phyloP scores from a whole-genome alignment of 2,329 filamentous ascomycete genomes.

The Diaporthe batatas region DNA sequence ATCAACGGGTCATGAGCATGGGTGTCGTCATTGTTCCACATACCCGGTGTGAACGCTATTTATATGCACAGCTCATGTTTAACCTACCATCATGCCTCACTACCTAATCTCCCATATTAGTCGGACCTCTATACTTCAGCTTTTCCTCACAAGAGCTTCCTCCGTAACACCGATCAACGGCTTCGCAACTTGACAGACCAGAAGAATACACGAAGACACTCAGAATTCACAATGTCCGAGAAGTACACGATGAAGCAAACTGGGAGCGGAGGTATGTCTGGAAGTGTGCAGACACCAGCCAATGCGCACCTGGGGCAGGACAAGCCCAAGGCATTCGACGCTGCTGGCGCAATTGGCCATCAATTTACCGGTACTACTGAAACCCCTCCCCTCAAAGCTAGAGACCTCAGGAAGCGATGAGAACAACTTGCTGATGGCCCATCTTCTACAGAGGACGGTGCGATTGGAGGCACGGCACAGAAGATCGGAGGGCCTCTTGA shows the following conservation, averaged over 20 bases:
- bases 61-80: too few relatives aligned
- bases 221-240: conserved; percentile 38
- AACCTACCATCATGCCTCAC: too few relatives aligned
- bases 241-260: conserved; percentile 39
- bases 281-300: conserved; percentile 44
- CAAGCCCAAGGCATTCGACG: conserved; percentile 60
- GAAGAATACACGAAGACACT: not conserved
- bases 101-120: too few relatives aligned
- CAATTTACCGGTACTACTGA: conserved; percentile 69
- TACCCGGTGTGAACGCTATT: too few relatives aligned
- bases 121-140: fast-evolving
- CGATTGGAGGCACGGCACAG: conserved; percentile 63
- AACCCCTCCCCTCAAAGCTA: too few relatives aligned
- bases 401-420: too few relatives aligned
- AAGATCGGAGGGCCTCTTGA: conserved; percentile 63
- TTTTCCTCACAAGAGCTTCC: not conserved
- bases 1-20: conserved; percentile 33
- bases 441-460: conserved; percentile 55
- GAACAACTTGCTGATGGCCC: not conserved
- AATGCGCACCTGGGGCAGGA: conserved; percentile 46
- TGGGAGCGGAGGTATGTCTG: conserved; percentile 40
- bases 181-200: too few relatives aligned
- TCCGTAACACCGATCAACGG: too few relatives aligned
- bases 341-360: conserved; percentile 64
- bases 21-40: conserved; percentile 32